Conservation (phyloP, 371 early-diverging fungal species). For the Actinomortierella ambigua region DNA sequence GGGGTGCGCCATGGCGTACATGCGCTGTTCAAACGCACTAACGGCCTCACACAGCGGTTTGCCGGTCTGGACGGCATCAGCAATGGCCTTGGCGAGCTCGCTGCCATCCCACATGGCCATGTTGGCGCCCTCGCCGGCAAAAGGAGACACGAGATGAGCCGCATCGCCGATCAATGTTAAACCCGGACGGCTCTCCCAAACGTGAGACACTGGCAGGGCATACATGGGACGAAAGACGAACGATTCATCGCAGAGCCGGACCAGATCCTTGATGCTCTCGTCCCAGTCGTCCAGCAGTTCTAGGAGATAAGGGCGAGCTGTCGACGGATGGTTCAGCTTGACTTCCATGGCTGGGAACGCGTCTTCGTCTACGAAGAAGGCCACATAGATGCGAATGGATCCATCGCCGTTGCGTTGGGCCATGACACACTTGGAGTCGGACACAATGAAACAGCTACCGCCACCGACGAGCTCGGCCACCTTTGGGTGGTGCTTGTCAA, state of each 20-base stretch:
- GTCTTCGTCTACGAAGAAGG: no score
- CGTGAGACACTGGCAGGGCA: conserved; percentile 37
- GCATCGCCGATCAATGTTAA: conserved; percentile 55
- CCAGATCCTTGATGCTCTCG: conserved; percentile 17
- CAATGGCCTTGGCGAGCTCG: conserved; percentile 34
- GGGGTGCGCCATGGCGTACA: conserved; percentile 17
- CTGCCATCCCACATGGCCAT: conserved; percentile 51
- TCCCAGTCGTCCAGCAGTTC: conserved; percentile 28
- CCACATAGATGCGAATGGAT: conserved; percentile 9
- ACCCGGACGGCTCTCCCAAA: conserved; percentile 31
- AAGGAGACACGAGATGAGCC: conserved; percentile 60
- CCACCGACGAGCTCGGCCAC: conserved; percentile 3
- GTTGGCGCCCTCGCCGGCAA: conserved; percentile 58
- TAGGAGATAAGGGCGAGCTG: conserved; percentile 15
- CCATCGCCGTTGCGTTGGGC: conserved; percentile 10
- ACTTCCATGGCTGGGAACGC: no score
- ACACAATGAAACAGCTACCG: background rate
- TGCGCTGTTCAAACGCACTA: conserved; percentile 12
- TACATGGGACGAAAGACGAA: conserved; percentile 42
- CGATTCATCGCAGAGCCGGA: conserved; percentile 15
- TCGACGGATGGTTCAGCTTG: no score
- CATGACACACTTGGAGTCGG: conserved; percentile 6
- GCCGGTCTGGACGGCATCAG: conserved; percentile 19
- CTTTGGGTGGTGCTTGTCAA: conserved; percentile 5
- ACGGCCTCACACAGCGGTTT: conserved; percentile 9